Conservation (phyloP, 1,284 basidiomycete species). For the Cryptococcus sp. region DNA sequence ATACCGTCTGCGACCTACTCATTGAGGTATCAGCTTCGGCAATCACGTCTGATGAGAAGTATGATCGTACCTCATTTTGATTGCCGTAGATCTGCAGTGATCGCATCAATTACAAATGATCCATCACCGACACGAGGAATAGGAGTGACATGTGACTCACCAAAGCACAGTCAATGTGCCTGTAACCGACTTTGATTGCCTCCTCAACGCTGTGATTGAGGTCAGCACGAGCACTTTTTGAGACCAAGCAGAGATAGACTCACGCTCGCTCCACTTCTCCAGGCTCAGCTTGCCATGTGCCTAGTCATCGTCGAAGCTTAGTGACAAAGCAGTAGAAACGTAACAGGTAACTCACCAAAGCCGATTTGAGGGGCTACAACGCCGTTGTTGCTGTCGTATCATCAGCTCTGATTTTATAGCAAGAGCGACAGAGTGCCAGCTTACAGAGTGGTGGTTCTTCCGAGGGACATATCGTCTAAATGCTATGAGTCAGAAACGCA, state of each 20-base stretch:
- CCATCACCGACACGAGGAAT: constrained; percentile 15
- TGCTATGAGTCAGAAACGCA: too few species aligned
- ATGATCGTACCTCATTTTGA: constrained; percentile 69
- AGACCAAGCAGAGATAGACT: background rate
- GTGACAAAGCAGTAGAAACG: background rate
- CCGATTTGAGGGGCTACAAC: constrained; percentile 66
- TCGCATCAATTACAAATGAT: background rate
- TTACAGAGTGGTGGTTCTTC: background rate
- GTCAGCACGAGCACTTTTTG: background rate
- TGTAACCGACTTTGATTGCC: constrained; percentile 71
- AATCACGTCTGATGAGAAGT: background rate
- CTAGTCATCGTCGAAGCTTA: background rate
- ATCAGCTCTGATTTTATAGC: background rate
- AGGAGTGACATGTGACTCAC: constrained; percentile 58
- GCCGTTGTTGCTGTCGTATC: constrained; percentile 26
- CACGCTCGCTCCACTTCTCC: constrained; percentile 70
- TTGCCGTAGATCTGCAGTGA: constrained; percentile 50
- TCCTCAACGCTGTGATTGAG: constrained; percentile 58
- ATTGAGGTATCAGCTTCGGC: constrained; percentile 53
- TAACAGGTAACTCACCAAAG: constrained; percentile 53
- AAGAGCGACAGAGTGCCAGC: background rate
- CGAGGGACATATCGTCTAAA: background rate
- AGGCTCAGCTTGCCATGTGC: constrained; percentile 76
- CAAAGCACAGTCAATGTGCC: constrained; percentile 77
- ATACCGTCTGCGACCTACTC: constrained; percentile 67